Evolutionary conservation across 2,329 filamentous ascomycete genomes (phyloP), one percentile per base, ranked within the genome.

Genomic region (Colletotrichum musicola): DNA sequence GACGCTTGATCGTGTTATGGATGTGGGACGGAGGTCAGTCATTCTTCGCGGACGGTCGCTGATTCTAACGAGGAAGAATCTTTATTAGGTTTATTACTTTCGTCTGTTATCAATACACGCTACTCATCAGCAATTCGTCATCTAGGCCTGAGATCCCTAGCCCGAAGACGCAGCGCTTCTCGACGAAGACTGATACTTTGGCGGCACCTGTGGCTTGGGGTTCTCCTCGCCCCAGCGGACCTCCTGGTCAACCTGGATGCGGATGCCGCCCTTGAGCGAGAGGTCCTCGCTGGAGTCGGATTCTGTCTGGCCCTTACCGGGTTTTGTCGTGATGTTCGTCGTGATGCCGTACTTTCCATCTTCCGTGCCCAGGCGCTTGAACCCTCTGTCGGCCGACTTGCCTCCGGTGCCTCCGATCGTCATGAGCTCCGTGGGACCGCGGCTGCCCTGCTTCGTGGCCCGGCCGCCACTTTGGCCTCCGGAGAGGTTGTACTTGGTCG

Each of bases 401-500:
- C 53, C 64, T 20, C 64, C 64, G 6, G 38, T 58, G 20, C 60
- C 64, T 27, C 64, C 64, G 25, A 64, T 68, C 4, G 64, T 68
- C 14, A 68, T 35, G 38, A 68, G 60, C 30, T 68, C 64, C n/a
- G 60, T 68, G n/a, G 60, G 46, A 1, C 61, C 61, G n/a, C 64
- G 60, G 54, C 60, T 68, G n/a, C 46, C 38, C 59, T 46, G 30
- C 50, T 62, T 62, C n/a, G 59, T 55, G n/a, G 59, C 40, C 1
- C 53, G 27, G 9, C 64, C 60, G 12, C 53, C 64, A 49, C 60
- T 68, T 20, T 68, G 60, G 46, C 60, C 60, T 6, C 60, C 64
- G 3, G 64, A 68, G 4, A 64, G 27, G 38, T 68, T 68, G 47
- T 68, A 64, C 13, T 68, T 68, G 18, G 60, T 64, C 25, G 64